phyloP scores from a whole-genome alignment of 495 filamentous ascomycete species.

The Aspergillus haitiensis region DNA sequence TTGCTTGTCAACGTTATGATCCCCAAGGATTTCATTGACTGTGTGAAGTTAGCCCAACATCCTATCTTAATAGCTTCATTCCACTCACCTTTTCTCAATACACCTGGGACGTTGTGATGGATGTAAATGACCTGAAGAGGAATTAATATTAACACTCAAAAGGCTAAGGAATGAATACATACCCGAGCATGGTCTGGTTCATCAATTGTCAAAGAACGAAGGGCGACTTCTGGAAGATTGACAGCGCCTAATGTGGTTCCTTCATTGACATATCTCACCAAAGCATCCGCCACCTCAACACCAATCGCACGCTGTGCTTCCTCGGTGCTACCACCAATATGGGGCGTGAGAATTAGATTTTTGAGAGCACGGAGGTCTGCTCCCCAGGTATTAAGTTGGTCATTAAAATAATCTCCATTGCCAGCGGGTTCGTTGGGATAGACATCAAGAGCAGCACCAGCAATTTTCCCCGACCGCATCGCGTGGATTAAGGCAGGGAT shows the following conservation, averaged over 20 bases:
- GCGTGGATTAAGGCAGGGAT: slow-evolving; percentile 89
- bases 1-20: slow-evolving; percentile 98
- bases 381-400: slow-evolving; percentile 81
- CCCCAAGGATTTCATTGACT: slow-evolving; percentile 90
- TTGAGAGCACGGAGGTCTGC: slow-evolving; percentile 79
- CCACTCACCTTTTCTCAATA: slow-evolving; percentile 71
- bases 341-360: slow-evolving; percentile 93
- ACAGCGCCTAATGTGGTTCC: slow-evolving; percentile 87
- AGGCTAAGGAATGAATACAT: slow-evolving; percentile 26
- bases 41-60: slow-evolving; percentile 7
- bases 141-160: slow-evolving; percentile 12
- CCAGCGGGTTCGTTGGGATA: slow-evolving; percentile 91
- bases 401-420: slow-evolving; percentile 94
- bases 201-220: slow-evolving; percentile 83
- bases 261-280: slow-evolving; percentile 90
- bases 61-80: background rate
- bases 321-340: slow-evolving; percentile 97
- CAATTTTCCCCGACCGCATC: slow-evolving; percentile 83
- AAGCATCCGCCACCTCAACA: slow-evolving; percentile 81
- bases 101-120: slow-evolving; percentile 92
- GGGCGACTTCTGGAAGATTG: slow-evolving; percentile 90
- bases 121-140: slow-evolving; percentile 76
- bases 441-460: slow-evolving; percentile 93
- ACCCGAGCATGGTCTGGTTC: slow-evolving; percentile 84
- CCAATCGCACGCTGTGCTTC: slow-evolving; percentile 97